Percentiles rank a stretch among this genome's conserved stretches.
Evolutionary conservation across 2,329 filamentous ascomycete genomes (phyloP).

Genomic region (Gaeumannomyces sp.): DNA sequence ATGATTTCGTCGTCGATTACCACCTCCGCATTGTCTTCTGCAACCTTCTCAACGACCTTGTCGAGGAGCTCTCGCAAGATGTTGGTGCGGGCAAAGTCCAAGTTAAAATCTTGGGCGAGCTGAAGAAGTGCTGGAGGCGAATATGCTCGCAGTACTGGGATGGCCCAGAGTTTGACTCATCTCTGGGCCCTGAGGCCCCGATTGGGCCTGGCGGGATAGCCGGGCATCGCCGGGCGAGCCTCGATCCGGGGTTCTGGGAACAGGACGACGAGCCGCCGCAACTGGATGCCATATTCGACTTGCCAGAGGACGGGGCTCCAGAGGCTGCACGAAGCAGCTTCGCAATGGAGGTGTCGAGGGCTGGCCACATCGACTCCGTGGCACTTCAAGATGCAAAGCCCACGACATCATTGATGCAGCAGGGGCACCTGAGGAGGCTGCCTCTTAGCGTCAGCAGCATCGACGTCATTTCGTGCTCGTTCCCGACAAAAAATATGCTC

Average conservation of each 20-base stretch:
- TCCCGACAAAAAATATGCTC: conserved; percentile 47
- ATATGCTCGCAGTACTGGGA: conserved; percentile 91
- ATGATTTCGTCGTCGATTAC: conserved; percentile 81
- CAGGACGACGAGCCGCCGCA: conserved; percentile 41
- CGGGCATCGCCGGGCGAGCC: conserved; percentile 49
- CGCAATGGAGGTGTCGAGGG: conserved; percentile 39
- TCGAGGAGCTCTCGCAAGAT: conserved; percentile 46
- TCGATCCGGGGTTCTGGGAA: conserved; percentile 51
- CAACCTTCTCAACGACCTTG: conserved; percentile 65
- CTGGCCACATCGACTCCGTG: conserved; percentile 42
- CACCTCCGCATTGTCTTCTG: conserved; percentile 73
- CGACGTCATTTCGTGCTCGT: conserved; percentile 58
- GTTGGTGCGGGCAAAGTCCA: conserved; percentile 43
- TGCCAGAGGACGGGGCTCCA: conserved; percentile 19
- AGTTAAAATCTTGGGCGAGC: conserved; percentile 81
- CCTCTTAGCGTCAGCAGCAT: conserved; percentile 53
- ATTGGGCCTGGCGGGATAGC: conserved; percentile 71
- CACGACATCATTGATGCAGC: conserved; percentile 33
- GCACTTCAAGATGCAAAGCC: conserved; percentile 37
- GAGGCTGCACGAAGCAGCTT: conserved; percentile 30
- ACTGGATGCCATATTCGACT: conserved; percentile 34
- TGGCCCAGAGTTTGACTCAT: conserved; percentile 56
- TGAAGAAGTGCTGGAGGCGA: conserved; percentile 96
- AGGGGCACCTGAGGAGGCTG: neutral
- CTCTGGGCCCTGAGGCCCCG: conserved; percentile 56